A percentile compares a stretch with the other conserved stretches of the same genome.
phyloP scores from a whole-genome alignment of 306 rosid genomes.

The Hippophae rhamnoides region DNA sequence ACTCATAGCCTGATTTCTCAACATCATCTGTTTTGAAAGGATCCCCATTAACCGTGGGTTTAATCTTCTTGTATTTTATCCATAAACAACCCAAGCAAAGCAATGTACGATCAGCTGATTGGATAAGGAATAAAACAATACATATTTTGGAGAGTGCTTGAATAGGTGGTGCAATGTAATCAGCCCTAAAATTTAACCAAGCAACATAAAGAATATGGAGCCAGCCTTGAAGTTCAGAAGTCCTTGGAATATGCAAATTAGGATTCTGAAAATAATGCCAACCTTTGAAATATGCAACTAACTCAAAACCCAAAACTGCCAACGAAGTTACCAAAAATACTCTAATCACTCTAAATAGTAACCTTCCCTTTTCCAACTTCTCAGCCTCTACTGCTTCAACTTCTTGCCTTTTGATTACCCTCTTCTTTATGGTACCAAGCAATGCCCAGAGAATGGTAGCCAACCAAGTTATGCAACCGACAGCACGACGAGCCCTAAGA shows the following conservation, averaged over 20 bases:
- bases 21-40: slow-evolving; percentile 45
- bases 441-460: slow-evolving; percentile 55
- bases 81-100: slow-evolving; percentile 83
- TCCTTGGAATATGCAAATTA: slow-evolving; percentile 56
- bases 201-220: slow-evolving; percentile 57
- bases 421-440: slow-evolving; percentile 62
- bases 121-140: slow-evolving; percentile 74
- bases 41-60: slow-evolving; percentile 50
- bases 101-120: slow-evolving; percentile 70
- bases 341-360: slow-evolving; percentile 55
- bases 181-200: slow-evolving; percentile 73
- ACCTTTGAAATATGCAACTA: slow-evolving; percentile 65
- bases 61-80: slow-evolving; percentile 70
- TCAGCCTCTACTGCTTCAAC: slow-evolving; percentile 39
- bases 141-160: slow-evolving; percentile 76
- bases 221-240: slow-evolving; percentile 59
- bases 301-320: slow-evolving; percentile 64
- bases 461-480: slow-evolving; percentile 67
- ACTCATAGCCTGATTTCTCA: slow-evolving; percentile 46
- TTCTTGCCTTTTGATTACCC: slow-evolving; percentile 56
- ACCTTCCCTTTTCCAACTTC: slow-evolving; percentile 48
- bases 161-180: slow-evolving; percentile 68
- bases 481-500: slow-evolving; percentile 70
- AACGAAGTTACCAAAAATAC: slow-evolving; percentile 54
- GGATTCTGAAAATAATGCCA: slow-evolving; percentile 70